Evolutionary conservation across 2,329 filamentous ascomycete species (phyloP), one percentile per base, ranked within the genome.

Genomic region (Xylariaceae sp.): DNA sequence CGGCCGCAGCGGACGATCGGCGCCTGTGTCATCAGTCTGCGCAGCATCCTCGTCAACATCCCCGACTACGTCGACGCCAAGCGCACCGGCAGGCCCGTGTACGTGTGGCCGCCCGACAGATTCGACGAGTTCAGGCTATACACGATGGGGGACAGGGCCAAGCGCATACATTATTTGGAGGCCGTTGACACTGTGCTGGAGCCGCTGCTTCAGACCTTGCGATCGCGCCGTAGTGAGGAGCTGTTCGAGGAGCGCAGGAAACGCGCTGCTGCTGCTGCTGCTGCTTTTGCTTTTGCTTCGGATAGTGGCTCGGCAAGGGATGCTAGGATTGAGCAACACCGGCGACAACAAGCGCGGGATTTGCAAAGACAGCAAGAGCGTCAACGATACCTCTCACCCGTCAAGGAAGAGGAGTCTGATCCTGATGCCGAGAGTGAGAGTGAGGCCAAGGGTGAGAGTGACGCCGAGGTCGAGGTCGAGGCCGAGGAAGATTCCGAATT

Each of bases 61-160:
- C 31, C 54, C n/a, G 52, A 57, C 43, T 57, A 51, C 19, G 46
- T 57, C 13, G 45, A 55, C 15, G 48, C 50, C 3, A 47, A 40
- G 31, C 49, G 53, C 6, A 21, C 12, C 8, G 39, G 31, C 4
- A 46, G 35, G n/a, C 36, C 38, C n/a, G 34, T 56, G 15, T 38
- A 49, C 15, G 45, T 55, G 15, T 57, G 53, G 53, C 28, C 27
- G 1, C 50, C 47, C 26, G 7, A 35, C 1, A 31, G 47, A 21
- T 57, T 52, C 32, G 27, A 41, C 1, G 23, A 17, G 1, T 57
- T 57, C 30, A 42, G 27, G 12, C 6, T 4, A 3, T 57, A 57
- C 31, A 46, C 49, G 1, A 34, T 56, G 1, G n/a, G n/a, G n/a
- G n/a, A 31, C 4, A 27, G 34, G 9, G 31, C 21, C 0, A 47